Conservation (phyloP, 768 basidiomycete genomes). For the Leccinum imitatum region DNA sequence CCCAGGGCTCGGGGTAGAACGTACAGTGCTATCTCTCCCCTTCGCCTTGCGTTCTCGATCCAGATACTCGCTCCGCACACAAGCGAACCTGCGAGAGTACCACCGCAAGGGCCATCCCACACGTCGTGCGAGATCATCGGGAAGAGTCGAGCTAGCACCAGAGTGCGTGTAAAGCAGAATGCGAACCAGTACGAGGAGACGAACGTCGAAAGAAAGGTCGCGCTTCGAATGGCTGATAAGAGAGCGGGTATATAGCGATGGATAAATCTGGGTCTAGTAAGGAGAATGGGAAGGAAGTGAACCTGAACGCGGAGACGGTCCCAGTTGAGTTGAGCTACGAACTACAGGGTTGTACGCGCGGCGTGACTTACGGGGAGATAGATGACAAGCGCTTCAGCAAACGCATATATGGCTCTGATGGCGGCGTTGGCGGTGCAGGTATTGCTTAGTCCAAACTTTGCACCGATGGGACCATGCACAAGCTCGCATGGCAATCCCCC, state of each 20-base stretch:
- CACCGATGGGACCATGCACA: conserved; percentile 59
- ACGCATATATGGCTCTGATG: conserved; percentile 55
- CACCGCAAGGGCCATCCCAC: conserved; percentile 77
- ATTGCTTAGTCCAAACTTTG: conserved; percentile 43
- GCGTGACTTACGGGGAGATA: conserved; percentile 64
- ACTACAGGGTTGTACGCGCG: neutral
- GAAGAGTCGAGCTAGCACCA: conserved; percentile 60
- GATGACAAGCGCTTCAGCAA: conserved; percentile 60
- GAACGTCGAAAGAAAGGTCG: conserved; percentile 71
- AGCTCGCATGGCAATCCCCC: conserved; percentile 79
- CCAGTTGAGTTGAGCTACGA: neutral
- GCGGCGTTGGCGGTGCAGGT: conserved; percentile 62
- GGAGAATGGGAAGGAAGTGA: conserved; percentile 64
- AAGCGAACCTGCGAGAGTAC: conserved; percentile 64
- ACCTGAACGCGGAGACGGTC: conserved; percentile 40
- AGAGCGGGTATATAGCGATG: conserved; percentile 42
- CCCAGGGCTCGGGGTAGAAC: conserved; percentile 71
- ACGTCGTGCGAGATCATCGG: conserved; percentile 72
- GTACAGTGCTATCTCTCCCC: conserved; percentile 80
- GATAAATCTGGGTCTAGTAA: conserved; percentile 56
- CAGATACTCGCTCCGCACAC: conserved; percentile 75
- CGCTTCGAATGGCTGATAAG: conserved; percentile 58
- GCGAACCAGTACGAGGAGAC: conserved; percentile 68
- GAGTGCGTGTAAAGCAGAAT: conserved; percentile 68
- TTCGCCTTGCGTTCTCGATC: conserved; percentile 67